A percentile compares a stretch with the other conserved stretches of the same genome.
phyloP scores from a whole-genome alignment of 2,329 filamentous ascomycete species.

The Bipolaris cookei region DNA sequence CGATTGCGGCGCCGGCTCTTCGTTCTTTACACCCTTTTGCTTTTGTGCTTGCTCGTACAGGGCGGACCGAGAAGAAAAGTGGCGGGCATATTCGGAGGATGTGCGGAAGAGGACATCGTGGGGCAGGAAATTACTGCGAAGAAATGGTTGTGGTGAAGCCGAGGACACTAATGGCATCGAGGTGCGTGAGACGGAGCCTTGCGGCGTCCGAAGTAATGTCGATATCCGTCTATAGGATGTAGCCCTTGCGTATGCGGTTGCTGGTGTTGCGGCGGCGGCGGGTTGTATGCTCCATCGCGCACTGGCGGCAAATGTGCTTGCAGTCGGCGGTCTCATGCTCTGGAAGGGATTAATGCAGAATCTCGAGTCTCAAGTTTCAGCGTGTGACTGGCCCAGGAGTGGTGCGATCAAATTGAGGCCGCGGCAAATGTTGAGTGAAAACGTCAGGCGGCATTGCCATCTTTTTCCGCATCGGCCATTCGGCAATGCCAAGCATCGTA shows the following conservation, averaged over 20 bases:
- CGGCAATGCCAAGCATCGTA: slow-evolving; percentile 21
- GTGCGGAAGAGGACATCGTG: slow-evolving; percentile 50
- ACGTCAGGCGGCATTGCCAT: slow-evolving; percentile 29
- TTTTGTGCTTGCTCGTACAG: slow-evolving; percentile 46
- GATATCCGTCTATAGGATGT: slow-evolving; percentile 58
- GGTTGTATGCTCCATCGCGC: slow-evolving; percentile 50
- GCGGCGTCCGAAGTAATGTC: slow-evolving; percentile 30
- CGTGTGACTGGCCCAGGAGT: slow-evolving; percentile 20
- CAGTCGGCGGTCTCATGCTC: slow-evolving; percentile 55
- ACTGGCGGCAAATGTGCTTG: slow-evolving; percentile 50
- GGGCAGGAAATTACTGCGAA: slow-evolving; percentile 54
- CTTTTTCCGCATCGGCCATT: slow-evolving; percentile 33
- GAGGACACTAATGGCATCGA: slow-evolving; percentile 18
- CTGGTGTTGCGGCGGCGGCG: slow-evolving; percentile 46
- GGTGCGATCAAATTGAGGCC: slow-evolving; percentile 19
- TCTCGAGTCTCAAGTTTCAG: slow-evolving; percentile 4
- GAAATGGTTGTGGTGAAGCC: slow-evolving; percentile 36
- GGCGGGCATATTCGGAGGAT: slow-evolving; percentile 52
- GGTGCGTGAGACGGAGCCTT: slow-evolving; percentile 34
- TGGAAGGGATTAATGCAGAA: slow-evolving; percentile 8
- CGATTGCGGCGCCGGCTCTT: slow-evolving; percentile 33
- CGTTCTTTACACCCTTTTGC: slow-evolving; percentile 43
- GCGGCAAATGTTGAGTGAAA: slow-evolving; percentile 33
- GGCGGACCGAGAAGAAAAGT: slow-evolving; percentile 52
- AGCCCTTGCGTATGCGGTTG: slow-evolving; percentile 54